Evolutionary conservation across 805 yeast genomes (phyloP), one percentile per base, ranked within the genome.

Genomic region (Candida yuanshanica): DNA sequence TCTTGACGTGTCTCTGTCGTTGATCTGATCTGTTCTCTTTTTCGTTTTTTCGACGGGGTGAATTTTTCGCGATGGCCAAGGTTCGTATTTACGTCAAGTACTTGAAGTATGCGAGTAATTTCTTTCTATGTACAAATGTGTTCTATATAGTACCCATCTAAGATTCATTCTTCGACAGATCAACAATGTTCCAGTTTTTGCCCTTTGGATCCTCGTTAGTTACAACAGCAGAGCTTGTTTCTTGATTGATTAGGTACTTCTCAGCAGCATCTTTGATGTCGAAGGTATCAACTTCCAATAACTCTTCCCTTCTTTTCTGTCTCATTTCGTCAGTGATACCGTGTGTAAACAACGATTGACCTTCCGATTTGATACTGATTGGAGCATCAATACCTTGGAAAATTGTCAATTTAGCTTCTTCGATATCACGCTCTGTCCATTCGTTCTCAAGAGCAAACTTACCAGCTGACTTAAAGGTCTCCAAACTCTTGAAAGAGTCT

Each of bases 311-410:
- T 58, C 97, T 75, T 35, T 64, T 66, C 60, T 91, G 96, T 56
- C 81, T 76, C 81, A 84, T 72, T 25, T 81, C 88, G 51, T 84
- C 87, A 25, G 83, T 77, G 27, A 91, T 72, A 1, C 84, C 89
- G 43, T 79, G 76, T 39, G 75, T 66, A 63, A 90, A 86, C 12
- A 68, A 61, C 13, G 74, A 62, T 50, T 76, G 67, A 11, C 96
- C 96, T 61, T 93, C 96, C 26, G 76, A 72, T 36, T 84, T 75
- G 13, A 88, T 81, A 56, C 90, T 82, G 33, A 77, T 71, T 11
- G 99, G 99, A 1, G 96, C 85, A 65, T 93, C 99, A 13, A 93
- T 66, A 43, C 82, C 76, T 64, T 93, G 99, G 77, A 93, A 93
- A 26, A 93, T 77, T 10, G 95, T 78, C 52, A 93, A 66, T 59